phyloP scores from a whole-genome alignment of 345 rosid genomes.

The Arabidopsis arenosa region DNA sequence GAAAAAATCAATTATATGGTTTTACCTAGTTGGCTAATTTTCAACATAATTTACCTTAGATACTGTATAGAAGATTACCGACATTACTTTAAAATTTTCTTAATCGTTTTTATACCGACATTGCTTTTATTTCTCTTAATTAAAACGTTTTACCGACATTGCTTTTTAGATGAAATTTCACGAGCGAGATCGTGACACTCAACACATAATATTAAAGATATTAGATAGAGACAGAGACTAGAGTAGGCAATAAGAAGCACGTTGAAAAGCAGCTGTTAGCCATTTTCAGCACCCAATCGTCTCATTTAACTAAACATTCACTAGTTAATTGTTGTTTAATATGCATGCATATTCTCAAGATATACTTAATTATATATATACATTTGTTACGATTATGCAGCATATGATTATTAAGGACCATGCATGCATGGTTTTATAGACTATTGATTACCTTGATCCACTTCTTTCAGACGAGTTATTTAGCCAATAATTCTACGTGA shows the following conservation, averaged over 20 bases:
- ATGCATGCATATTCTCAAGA: neutral
- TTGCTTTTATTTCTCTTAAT: neutral
- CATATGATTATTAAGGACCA: neutral
- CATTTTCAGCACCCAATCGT: neutral
- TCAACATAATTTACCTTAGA: neutral
- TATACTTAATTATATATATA: neutral
- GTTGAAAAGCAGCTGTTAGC: neutral
- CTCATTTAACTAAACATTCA: neutral
- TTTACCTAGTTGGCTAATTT: neutral
- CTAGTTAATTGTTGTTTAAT: neutral
- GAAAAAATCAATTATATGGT: neutral
- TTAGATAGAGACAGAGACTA: neutral
- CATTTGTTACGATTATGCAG: neutral
- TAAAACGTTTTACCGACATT: neutral
- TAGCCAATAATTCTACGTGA: neutral
- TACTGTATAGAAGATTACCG: neutral
- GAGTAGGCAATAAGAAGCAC: neutral
- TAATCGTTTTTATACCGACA: neutral
- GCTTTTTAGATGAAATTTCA: neutral
- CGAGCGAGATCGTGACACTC: constrained; percentile 11
- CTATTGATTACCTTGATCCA: neutral
- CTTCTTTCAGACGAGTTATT: neutral
- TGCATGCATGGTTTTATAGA: neutral
- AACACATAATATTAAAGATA: neutral
- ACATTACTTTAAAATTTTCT: neutral